Evolutionary conservation across 2,329 filamentous ascomycete genomes (phyloP), one percentile per base, ranked within the genome.

Genomic region (Pezicula carpinea): DNA sequence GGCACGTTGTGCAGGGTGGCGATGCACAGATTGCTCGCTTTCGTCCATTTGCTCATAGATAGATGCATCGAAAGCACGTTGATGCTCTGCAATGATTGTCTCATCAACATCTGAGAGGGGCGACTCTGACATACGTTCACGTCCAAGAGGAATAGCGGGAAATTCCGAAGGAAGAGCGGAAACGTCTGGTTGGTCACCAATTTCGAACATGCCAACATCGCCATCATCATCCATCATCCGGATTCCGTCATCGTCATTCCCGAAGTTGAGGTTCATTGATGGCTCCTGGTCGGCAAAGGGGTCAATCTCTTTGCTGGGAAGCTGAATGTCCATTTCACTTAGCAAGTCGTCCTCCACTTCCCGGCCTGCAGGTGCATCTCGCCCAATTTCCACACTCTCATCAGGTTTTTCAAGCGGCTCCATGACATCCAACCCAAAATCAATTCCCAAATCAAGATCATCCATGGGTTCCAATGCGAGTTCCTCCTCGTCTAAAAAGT

Each of bases 351-450:
- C 83, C 54, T 88, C 87, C 17, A 84, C 69, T 2, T 81, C 73
- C 39, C 80, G 76, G 19, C 85, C 74, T 14, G 80, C 75, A 4
- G 87, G 83, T 17, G 87, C 91, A 57, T 95, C 85, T 82, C 92
- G 87, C 61, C 92, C 93, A 58, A 89, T 76, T 83, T 99, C 93
- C 49, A 96, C 83, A 60, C 84, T 93, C 50, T 70, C 70, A 50
- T 80, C 77, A 52, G 68, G 63, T 53, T 67, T 64, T 49, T 56
- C 64, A 17, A 69, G 44, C 55, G 53, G 39, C 55, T 60, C 55
- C 43, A 61, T 58, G 31, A 61, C 49, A 44, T 81, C 83, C 51
- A 93, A 74, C 56, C 85, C 85, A 56, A 91, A 83, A 58, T 89
- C 85, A 46, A 92, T 71, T 54, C 87, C 79, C 22, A 89, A 74